Base-by-base conservation (phyloP, 1,139 yeast genomes). In the Kluyveromyces marxianus region DNA sequence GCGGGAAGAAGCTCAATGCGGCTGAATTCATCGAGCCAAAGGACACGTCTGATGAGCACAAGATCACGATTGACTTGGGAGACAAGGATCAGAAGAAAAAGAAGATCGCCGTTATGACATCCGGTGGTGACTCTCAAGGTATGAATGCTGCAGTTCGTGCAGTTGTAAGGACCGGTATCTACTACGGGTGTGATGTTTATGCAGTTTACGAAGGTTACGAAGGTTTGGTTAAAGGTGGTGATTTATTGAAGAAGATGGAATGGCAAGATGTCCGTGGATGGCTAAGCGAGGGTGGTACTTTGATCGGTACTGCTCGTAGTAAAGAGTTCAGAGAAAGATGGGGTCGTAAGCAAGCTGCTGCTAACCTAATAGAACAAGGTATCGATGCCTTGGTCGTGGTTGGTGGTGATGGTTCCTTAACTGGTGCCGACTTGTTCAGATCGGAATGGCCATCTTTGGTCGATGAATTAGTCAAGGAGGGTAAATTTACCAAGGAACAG, bases 81-180 rank as follows among this genome's bases (percentile, higher is more conserved):
- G 41, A 61, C 31, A 49, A 52, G 14, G 48, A 41, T 8, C 43
- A 57, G 24, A 60, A 56, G 49, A 66, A 57, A 57, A 71, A 72
- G 67, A 83, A 82, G 62, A 81, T 84, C 48, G 94, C 86, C 1
- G 87, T 84, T 25, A 84, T 84, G 92, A 84, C 94, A 2, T 82
- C 90, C 1, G 94, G 94, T 53, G 94, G 94, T 59, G 94, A 84
- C 63, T 83, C 92, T 41, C 92, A 87, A 24, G 94, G 94, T 56
- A 84, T 84, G 94, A 82, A 82, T 60, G 87, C 92, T 4, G 83
- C 80, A 28, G 92, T 84, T 7, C 72, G 92, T 54, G 90, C 92
- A 1, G 87, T 84, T 44, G 84, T 83, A 6, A 70, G 94, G 55
- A 78, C 90, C 0, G 85, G 86, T 46, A 81, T 84, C 53, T 79